Evolutionary conservation across 371 early-diverging fungal genomes (phyloP), one percentile per base, ranked within the genome.

Genomic region (Fennellomyces sp.): DNA sequence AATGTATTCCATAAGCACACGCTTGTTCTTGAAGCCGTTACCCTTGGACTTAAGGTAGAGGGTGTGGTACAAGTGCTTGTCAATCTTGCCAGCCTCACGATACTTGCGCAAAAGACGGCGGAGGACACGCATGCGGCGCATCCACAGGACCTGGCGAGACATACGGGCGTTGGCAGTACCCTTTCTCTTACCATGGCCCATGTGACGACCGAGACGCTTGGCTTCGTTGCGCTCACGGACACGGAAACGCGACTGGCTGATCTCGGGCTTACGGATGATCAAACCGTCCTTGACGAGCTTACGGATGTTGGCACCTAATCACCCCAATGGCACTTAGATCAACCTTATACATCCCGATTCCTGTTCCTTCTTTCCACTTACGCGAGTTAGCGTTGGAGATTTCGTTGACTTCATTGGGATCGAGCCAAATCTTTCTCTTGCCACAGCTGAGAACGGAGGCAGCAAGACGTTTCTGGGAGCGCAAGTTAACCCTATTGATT

Each of bases 1-100:
- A 84, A 99, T 99, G 89, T 92, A 91, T 87, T 99, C 99, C 94
- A 97, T 97, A 68, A 99, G 83, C 73, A 97, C 97, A 80, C 97
- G 96, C 93, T 97, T 97, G 97, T 97, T 99, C 96, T 99, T 99
- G 93, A 99, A 99, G 66, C 96, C 94, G 87, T 98, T 99, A 93
- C 99, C 99, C 96, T 99, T 99, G 69, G 96, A 84, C 90, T 99
- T 98, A 75, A 96, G 81, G 92, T 99, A 99, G 56, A 98, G 90
- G 71, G 79, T 82, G 86, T 95, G 97, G 92, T 99, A 98, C 68
- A 99, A 84, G 89, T 97, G 97, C 81, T 92, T 88, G 90, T 98
- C 95, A 78, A 99, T 97, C 90, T 98, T 97, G 74, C 94, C 95
- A 64, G 92, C 82, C 76, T 95, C 97, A 64, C 99, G 88, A 94